phyloP scores from a whole-genome alignment of 768 basidiomycete species.

The Lactarius vividus region DNA sequence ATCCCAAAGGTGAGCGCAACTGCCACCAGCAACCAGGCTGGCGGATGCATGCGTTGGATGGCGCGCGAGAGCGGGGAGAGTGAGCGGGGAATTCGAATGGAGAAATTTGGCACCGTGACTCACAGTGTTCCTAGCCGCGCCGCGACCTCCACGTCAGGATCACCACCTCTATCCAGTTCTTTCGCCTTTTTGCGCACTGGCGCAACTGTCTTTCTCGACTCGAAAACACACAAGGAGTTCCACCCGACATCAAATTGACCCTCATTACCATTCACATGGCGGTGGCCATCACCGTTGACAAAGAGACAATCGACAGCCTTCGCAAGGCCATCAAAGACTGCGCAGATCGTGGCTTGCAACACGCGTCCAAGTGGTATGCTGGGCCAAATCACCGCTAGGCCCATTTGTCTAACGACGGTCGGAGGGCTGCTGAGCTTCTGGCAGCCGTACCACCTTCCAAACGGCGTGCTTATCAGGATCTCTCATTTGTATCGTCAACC shows the following conservation, averaged over 20 bases:
- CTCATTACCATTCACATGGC: constrained; percentile 12
- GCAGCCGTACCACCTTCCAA: constrained; percentile 54
- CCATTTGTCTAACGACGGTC: constrained; percentile 13
- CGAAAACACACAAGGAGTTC: neutral
- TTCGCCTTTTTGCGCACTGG: neutral
- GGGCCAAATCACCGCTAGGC: neutral
- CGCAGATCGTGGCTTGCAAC: constrained; percentile 67
- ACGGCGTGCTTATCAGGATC: constrained; percentile 37
- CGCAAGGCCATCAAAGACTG: constrained; percentile 68
- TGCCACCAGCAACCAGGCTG: too few relatives aligned
- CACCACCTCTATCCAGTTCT: neutral
- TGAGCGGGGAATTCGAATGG: too few relatives aligned
- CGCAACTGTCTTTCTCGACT: neutral
- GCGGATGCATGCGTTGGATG: neutral
- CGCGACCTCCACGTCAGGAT: neutral
- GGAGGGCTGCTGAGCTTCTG: constrained; percentile 76
- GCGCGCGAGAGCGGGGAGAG: neutral
- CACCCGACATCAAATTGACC: neutral
- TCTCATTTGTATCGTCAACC: too few relatives aligned
- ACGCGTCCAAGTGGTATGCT: constrained; percentile 76
- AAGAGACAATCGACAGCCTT: constrained; percentile 51
- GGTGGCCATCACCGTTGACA: constrained; percentile 39
- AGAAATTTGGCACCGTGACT: neutral
- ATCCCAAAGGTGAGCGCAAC: too few relatives aligned
- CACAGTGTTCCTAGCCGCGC: neutral